Base-by-base conservation (phyloP, 495 filamentous ascomycete species). In the Neurospora sp. region DNA sequence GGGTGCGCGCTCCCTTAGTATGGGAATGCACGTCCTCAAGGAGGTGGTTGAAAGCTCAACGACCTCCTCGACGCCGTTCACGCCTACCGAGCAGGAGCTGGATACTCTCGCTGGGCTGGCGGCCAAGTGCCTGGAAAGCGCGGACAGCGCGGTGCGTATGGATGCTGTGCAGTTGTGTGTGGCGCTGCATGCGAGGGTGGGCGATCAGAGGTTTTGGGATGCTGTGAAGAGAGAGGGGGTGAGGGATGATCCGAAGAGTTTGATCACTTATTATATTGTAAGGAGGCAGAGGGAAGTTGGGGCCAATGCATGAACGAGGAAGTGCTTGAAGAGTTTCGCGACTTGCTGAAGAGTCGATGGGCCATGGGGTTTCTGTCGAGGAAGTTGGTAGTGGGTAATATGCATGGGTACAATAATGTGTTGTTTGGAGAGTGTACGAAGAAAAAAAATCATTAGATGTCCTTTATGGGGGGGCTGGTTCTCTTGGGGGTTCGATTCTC, bases 191-290 rank as follows among this genome's bases (percentile, higher is more conserved):
- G 85, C 88, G 38, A 84, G 90, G 70, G 84, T 94, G 31, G 88
- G 88, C 18, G 89, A 91, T 70, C 83, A 85, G 16, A 78, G 82
- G 59, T 93, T 93, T 78, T 92, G 92, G 86, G 84, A 87, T 42
- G 83, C 88, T 38, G 80, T 93, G 68, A 89, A 85, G 72, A 65
- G 53, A 12, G 53, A 65, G 14, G 85, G 84, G 3, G 85, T 91
- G 40, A 87, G 84, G 72, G 89, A 91, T 42, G 90, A 90, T 59
- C 88, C 90, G 6, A 90, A 91, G 77, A 93, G 91, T 73, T 78
- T 95, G 72, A 88, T 95, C 74, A 92, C 90, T n/a, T 95, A 95
- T 78, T 95, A 93, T 82, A 90, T 94, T 78, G 90, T 91, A 20
- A 92, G 89, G 81, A 82, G 82, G 75, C 86, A 89, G 81, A 78